A percentile compares a stretch with the other conserved stretches of the same genome.
These are phyloP conservation scores for Bruguiera gymnorhiza DNA, from an alignment of 345 rosid genomes.

Conservation along the genomic window DNA sequence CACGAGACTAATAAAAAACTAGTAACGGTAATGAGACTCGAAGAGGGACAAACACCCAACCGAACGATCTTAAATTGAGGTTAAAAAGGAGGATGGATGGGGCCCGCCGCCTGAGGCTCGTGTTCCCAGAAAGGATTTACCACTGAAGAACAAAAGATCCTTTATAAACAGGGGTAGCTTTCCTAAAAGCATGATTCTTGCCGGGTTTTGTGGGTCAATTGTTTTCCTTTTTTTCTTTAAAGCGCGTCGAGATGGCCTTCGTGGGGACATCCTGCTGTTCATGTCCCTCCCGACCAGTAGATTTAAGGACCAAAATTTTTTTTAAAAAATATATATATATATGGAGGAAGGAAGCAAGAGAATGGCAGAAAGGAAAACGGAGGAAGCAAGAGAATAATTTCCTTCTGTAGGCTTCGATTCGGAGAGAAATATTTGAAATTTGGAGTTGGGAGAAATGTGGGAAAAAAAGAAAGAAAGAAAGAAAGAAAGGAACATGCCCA, in stretches of 20 bases:
- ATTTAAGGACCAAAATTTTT: neutral
- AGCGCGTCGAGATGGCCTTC: neutral
- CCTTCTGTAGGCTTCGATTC: too few relatives aligned
- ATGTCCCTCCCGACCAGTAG: neutral
- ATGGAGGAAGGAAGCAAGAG: too few relatives aligned
- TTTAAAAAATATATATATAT: too few relatives aligned
- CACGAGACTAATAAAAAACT: neutral
- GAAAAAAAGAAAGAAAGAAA: too few relatives aligned
- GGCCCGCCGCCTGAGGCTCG: neutral
- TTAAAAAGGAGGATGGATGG: neutral
- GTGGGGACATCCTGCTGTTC: neutral
- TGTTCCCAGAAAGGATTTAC: neutral
- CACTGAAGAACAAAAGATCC: slow-evolving; percentile 14
- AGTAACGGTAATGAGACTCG: neutral
- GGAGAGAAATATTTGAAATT: too few relatives aligned
- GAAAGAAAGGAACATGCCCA: too few relatives aligned
- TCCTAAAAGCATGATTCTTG: slow-evolving; percentile 12
- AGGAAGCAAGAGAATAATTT: too few relatives aligned
- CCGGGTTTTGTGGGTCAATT: slow-evolving; percentile 15
- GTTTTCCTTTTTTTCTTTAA: neutral
- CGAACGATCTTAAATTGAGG: neutral
- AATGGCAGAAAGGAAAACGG: too few relatives aligned
- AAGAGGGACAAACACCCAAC: too few relatives aligned
- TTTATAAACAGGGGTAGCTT: slow-evolving; percentile 5
- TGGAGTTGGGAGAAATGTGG: too few relatives aligned